Percentiles rank a stretch among this genome's conserved stretches.
phyloP scores from a whole-genome alignment of 768 basidiomycete species.

The Sutorius australiensis region DNA sequence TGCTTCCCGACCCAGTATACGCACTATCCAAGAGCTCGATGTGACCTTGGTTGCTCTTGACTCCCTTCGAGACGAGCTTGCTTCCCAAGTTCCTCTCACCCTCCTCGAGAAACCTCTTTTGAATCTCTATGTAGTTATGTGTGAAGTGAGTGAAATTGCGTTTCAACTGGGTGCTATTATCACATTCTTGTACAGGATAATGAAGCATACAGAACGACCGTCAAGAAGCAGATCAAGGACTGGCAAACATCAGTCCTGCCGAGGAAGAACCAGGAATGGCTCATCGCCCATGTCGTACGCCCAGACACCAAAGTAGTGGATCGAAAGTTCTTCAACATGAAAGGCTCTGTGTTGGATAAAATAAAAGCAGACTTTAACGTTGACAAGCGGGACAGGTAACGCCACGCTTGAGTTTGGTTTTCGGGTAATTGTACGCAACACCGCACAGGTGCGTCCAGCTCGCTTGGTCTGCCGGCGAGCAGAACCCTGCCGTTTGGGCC shows the following conservation, averaged over 20 bases:
- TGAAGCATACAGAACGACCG: slow-evolving; percentile 70
- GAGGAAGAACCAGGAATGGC: slow-evolving; percentile 88
- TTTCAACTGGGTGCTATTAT: slow-evolving; percentile 5
- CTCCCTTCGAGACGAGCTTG: slow-evolving; percentile 64
- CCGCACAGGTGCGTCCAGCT: slow-evolving; percentile 72
- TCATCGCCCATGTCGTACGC: slow-evolving; percentile 81
- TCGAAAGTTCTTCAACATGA: slow-evolving; percentile 78
- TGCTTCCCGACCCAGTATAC: slow-evolving; percentile 59
- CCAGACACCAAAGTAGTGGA: slow-evolving; percentile 59
- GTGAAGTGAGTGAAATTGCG: slow-evolving; percentile 62
- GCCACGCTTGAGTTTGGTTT: slow-evolving; percentile 1
- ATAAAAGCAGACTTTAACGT: slow-evolving; percentile 88
- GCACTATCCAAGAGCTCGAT: slow-evolving; percentile 88
- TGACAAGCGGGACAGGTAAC: slow-evolving; percentile 77
- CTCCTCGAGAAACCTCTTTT: slow-evolving; percentile 84
- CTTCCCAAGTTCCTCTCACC: slow-evolving; percentile 71
- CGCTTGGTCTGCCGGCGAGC: slow-evolving; percentile 65
- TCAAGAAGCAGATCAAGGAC: slow-evolving; percentile 87
- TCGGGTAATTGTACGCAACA: slow-evolving; percentile 14
- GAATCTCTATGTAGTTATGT: slow-evolving; percentile 81
- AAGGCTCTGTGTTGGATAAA: slow-evolving; percentile 83
- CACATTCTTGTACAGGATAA: slow-evolving; percentile 40
- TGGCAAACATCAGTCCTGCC: slow-evolving; percentile 71
- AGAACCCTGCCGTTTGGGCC: slow-evolving; percentile 80
- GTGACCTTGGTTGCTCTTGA: slow-evolving; percentile 70